Evolutionary conservation across 306 rosid genomes (phyloP).

Genomic region (Pyrus betulifolia): DNA sequence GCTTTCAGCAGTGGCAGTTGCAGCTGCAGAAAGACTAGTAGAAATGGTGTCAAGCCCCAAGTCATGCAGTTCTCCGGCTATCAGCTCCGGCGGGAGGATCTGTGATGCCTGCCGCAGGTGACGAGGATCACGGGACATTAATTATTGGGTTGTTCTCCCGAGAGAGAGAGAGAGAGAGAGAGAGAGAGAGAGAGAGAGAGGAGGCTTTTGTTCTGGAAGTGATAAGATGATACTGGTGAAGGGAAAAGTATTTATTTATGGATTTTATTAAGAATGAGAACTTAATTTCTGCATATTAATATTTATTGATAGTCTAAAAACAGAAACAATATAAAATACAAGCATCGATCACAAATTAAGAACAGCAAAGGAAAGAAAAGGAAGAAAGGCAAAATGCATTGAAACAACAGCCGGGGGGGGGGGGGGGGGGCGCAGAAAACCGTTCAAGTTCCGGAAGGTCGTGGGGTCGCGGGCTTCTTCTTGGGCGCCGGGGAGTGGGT

Average conservation of each 20-base stretch:
- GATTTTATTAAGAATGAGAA: too few relatives aligned
- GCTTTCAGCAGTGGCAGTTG: neutral
- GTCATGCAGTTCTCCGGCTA: conserved; percentile 8
- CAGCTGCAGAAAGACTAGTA: neutral
- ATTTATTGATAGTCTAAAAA: neutral
- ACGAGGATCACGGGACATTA: conserved; percentile 12
- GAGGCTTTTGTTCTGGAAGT: neutral
- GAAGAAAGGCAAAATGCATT: too few relatives aligned
- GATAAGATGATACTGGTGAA: neutral
- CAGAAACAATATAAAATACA: neutral
- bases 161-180: too few relatives aligned
- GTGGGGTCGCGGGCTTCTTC: conserved; percentile 16
- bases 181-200: too few relatives aligned
- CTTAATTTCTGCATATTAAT: too few relatives aligned
- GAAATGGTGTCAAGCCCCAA: neutral
- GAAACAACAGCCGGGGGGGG: neutral
- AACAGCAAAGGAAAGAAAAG: neutral
- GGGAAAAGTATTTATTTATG: neutral
- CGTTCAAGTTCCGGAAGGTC: conserved; percentile 10
- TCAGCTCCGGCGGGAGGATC: conserved; percentile 12
- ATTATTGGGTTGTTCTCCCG: neutral
- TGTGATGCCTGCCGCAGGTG: conserved; percentile 25
- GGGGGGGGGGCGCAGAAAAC: neutral
- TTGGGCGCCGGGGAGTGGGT: neutral
- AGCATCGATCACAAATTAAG: neutral